These are phyloP conservation scores for Pseudognaphalium luteoalbum DNA, from an alignment of 129 eudicot genomes.

Conservation along the genomic window DNA sequence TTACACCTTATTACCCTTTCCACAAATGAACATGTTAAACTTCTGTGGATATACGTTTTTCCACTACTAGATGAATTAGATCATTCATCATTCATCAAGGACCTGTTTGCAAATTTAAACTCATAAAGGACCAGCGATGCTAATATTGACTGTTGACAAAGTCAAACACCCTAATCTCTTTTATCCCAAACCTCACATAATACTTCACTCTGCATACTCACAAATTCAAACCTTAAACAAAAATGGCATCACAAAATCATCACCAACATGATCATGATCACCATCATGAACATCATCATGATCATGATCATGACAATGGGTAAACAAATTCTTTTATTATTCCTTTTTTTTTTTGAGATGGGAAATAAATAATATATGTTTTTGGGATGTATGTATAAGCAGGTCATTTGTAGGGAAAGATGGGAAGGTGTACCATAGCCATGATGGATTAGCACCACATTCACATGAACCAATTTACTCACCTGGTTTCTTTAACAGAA, in stretches of 20 bases:
- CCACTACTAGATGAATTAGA: too few relatives aligned
- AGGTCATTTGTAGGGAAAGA: slow-evolving; percentile 80
- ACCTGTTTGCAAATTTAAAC: too few relatives aligned
- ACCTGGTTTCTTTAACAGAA: slow-evolving; percentile 81
- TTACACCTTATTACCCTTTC: too few relatives aligned
- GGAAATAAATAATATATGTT: not conserved
- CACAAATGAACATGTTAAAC: too few relatives aligned
- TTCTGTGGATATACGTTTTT: too few relatives aligned
- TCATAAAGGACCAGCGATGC: not conserved
- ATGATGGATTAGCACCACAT: slow-evolving; percentile 96
- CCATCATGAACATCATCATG: slow-evolving; percentile 35
- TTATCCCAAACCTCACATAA: not conserved
- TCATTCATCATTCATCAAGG: too few relatives aligned
- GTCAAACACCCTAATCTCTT: slow-evolving; percentile 17
- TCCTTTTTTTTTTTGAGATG: not conserved
- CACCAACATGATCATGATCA: slow-evolving; percentile 37
- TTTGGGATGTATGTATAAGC: slow-evolving; percentile 30
- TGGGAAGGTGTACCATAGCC: slow-evolving; percentile 94
- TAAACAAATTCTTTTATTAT: slow-evolving; percentile 23
- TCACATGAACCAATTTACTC: slow-evolving; percentile 95
- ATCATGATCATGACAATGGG: slow-evolving; percentile 50
- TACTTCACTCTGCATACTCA: not conserved
- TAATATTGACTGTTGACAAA: not conserved
- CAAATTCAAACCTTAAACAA: slow-evolving; percentile 1
- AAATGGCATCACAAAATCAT: slow-evolving; percentile 60